Conservation (phyloP, 257 asterid species). For the Petrea volubilis region DNA sequence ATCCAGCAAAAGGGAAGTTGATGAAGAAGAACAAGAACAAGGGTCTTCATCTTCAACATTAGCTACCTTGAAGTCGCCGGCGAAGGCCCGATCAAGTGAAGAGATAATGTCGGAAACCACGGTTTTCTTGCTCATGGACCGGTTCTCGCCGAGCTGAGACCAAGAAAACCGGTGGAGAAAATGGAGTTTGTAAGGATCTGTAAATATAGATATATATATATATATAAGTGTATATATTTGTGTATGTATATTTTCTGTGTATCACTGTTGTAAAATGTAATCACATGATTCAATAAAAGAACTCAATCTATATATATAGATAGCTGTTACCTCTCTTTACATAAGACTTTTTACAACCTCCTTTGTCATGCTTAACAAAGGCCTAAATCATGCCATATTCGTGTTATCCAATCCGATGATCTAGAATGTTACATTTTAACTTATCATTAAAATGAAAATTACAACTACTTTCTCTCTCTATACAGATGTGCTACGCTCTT, state of each 20-base stretch:
- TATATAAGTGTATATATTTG: background rate
- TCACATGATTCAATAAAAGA: background rate
- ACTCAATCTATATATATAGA: no score
- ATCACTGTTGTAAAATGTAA: background rate
- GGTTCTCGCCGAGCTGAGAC: conserved; percentile 66
- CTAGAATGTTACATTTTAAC: conserved; percentile 9
- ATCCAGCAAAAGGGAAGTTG: conserved; percentile 32
- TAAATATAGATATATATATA: background rate
- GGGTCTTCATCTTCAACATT: conserved; percentile 32
- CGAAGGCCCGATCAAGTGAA: conserved; percentile 23
- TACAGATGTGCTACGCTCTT: conserved; percentile 60
- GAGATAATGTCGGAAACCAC: conserved; percentile 62
- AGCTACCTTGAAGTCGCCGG: conserved; percentile 13
- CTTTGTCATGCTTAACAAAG: background rate
- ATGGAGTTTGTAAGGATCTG: background rate
- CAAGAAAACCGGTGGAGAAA: background rate
- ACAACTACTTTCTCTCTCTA: conserved; percentile 22
- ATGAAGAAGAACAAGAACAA: conserved; percentile 24
- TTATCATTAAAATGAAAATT: background rate
- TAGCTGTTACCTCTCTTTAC: no score
- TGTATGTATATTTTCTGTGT: background rate
- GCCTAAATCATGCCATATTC: background rate
- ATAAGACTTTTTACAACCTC: background rate
- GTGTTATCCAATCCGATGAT: conserved; percentile 1
- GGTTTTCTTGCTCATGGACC: conserved; percentile 73